Evolutionary conservation across 495 filamentous ascomycete species (phyloP), one percentile per base, ranked within the genome.

Genomic region (Rhypophila decipiens): DNA sequence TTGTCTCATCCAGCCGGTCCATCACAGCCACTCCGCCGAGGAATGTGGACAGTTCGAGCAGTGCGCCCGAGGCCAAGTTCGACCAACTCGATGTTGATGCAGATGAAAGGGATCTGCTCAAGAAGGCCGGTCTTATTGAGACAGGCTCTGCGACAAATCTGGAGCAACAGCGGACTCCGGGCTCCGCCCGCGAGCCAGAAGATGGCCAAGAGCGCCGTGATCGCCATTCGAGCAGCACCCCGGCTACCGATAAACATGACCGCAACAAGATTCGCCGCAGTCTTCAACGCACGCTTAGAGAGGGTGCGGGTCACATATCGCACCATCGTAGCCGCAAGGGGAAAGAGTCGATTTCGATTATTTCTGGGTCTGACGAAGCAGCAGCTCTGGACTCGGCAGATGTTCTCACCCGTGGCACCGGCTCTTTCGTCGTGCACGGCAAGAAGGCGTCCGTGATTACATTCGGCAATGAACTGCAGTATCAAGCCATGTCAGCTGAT

Each of bases 401-500:
- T 62, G 79, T 83, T 9, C 74, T 98, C 8, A 66, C 83, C 12
- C 79, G 93, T 15, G 85, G 84, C 21, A 79, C 84, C 10, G 87
- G 88, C 10, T 94, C 86, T 53, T 97, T 98, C 61, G 95, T 88
- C 4, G 84, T 98, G 4, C 93, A 98, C 59, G 93, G 93, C 45
- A 98, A 98, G 71, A 97, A 98, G 64, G 93, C 93, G 2, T 95
- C 88, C 0, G 85, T 98, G 41, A 84, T 98, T 49, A 95, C 87
- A 22, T 95, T 98, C 64, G 90, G 90, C 7, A 84, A 82, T 31
- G 94, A 96, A 54, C 86, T 94, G 75, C 83, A 93, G 58, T 84
- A 93, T 77, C 83, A 93, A 57, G 83, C 76, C 55, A 84, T 93
- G 67, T 78, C 85, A 2, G 74, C 83, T 1, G 89, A 94, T 51